Conservation (phyloP, 148 eudicot genomes). For the Amaranthus hypochondriacus region DNA sequence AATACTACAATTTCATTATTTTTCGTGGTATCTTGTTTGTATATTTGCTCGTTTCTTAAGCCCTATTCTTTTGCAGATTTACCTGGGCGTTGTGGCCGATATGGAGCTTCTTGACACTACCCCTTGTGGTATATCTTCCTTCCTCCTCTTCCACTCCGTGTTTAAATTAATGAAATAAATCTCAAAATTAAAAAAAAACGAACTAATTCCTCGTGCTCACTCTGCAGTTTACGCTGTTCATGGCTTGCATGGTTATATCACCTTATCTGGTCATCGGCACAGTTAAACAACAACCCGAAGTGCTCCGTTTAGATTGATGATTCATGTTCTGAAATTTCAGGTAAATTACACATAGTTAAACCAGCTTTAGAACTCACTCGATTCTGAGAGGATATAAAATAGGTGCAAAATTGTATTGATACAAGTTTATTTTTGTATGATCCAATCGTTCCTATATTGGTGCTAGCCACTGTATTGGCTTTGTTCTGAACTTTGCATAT, state of each 20-base stretch:
- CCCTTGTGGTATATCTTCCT: conserved; percentile 40
- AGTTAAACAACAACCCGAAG: conserved; percentile 44
- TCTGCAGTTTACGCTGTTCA: conserved; percentile 77
- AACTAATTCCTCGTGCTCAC: not conserved
- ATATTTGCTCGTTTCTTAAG: conserved; percentile 8
- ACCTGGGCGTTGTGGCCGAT: conserved; percentile 64
- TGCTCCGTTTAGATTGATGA: conserved; percentile 56
- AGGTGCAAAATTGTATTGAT: conserved; percentile 18
- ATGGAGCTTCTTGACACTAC: conserved; percentile 47
- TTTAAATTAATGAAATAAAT: not conserved
- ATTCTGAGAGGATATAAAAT: not conserved
- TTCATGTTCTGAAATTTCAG: conserved; percentile 7
- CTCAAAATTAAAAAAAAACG: not conserved
- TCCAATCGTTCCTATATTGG: conserved; percentile 20
- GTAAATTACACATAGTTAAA: conserved; percentile 18
- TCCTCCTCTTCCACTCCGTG: not conserved
- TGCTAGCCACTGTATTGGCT: conserved; percentile 14
- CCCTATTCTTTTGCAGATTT: conserved; percentile 48
- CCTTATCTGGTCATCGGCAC: conserved; percentile 53
- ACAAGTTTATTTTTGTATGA: conserved; percentile 20
- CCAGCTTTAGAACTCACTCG: not conserved
- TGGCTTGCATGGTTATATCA: conserved; percentile 76
- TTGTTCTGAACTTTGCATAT: conserved; percentile 16
- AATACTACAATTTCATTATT: conserved; percentile 10
- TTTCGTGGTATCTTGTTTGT: not conserved